Evolutionary conservation across 108 stramenopile genomes (phyloP).

Genomic region (Stephanodiscus minutulus): DNA sequence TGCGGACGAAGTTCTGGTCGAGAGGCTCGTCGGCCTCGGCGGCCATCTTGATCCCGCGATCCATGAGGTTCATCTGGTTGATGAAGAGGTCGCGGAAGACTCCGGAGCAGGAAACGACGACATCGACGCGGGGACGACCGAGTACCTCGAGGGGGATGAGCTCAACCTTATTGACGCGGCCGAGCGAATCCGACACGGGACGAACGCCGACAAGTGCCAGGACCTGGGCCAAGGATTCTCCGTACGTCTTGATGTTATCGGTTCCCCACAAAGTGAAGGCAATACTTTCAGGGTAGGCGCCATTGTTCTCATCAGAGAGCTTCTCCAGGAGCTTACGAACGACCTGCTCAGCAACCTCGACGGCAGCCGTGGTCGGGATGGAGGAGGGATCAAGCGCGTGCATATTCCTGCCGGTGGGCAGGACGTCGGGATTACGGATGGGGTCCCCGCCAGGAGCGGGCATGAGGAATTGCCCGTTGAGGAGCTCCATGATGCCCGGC

Average conservation of each 20-base stretch:
- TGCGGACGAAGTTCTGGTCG: conserved; percentile 93
- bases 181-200: conserved; percentile 92
- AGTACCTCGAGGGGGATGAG: conserved; percentile 96
- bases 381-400: conserved; percentile 95
- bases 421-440: conserved; percentile 96
- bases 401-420: conserved; percentile 96
- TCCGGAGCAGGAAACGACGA: conserved; percentile 96
- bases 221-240: conserved; percentile 94
- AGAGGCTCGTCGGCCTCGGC: conserved; percentile 95
- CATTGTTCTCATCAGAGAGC: conserved; percentile 84
- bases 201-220: conserved; percentile 93
- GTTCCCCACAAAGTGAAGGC: conserved; percentile 98
- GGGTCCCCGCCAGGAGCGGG: conserved; percentile 97
- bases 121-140: conserved; percentile 94
- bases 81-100: conserved; percentile 99
- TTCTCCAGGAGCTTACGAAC: conserved; percentile 90
- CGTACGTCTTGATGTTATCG: conserved; percentile 99
- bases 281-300: conserved; percentile 90
- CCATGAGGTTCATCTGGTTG: conserved; percentile 99
- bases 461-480: conserved; percentile 94
- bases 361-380: conserved; percentile 94
- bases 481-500: conserved; percentile 89
- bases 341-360: conserved; percentile 89
- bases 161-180: conserved; percentile 98
- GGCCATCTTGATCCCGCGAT: conserved; percentile 97